Evolutionary conservation across 345 rosid genomes (phyloP).

Genomic region (Murraya paniculata): DNA sequence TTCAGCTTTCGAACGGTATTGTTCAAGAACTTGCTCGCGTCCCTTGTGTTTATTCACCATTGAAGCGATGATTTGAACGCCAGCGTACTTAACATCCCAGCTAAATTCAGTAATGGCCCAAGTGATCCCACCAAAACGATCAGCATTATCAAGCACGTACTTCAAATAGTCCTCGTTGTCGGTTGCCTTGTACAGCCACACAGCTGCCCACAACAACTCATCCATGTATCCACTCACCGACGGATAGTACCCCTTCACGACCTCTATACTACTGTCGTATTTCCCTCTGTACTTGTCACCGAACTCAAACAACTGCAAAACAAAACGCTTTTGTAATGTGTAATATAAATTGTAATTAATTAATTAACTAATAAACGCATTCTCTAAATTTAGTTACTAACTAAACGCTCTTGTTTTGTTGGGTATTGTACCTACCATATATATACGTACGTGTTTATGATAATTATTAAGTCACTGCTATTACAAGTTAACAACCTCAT

Average conservation of each 20-base stretch:
- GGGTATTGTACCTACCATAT: slow-evolving; percentile 6
- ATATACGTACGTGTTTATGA: neutral
- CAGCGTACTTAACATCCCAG: slow-evolving; percentile 98
- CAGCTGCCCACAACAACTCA: slow-evolving; percentile 73
- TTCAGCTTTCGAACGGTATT: slow-evolving; percentile 72
- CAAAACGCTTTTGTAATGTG: neutral
- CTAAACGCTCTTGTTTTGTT: slow-evolving; percentile 14
- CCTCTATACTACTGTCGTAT: slow-evolving; percentile 49
- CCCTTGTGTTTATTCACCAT: slow-evolving; percentile 34
- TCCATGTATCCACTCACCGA: slow-evolving; percentile 75
- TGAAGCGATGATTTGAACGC: slow-evolving; percentile 72
- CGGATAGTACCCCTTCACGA: slow-evolving; percentile 52
- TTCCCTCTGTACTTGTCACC: slow-evolving; percentile 61
- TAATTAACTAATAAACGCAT: neutral
- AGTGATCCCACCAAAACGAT: slow-evolving; percentile 65
- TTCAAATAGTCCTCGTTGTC: slow-evolving; percentile 52
- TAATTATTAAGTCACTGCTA: neutral
- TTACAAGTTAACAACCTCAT: slow-evolving; percentile 2
- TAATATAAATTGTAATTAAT: neutral
- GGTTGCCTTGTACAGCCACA: slow-evolving; percentile 96
- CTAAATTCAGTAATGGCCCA: slow-evolving; percentile 96
- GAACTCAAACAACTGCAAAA: slow-evolving; percentile 57
- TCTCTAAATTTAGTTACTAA: slow-evolving; percentile 1
- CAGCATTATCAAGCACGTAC: slow-evolving; percentile 60
- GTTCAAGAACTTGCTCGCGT: slow-evolving; percentile 38